phyloP scores from a whole-genome alignment of 768 basidiomycete species.

The Mycena haematopus region DNA sequence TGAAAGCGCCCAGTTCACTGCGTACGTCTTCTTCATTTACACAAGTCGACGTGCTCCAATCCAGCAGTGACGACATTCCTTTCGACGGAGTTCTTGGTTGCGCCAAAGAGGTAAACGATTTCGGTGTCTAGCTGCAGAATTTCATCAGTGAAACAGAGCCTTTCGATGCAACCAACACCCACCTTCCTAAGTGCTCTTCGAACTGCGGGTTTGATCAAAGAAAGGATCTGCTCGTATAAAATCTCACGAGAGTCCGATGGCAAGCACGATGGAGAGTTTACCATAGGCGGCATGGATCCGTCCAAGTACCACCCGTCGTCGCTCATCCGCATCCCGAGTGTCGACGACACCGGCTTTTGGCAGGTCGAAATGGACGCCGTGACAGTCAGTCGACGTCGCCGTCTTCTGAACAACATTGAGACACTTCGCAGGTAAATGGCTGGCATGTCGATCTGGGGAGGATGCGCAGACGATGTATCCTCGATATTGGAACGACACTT shows the following conservation, averaged over 20 bases:
- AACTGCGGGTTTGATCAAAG: conserved; percentile 50
- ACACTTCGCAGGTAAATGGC: conserved; percentile 46
- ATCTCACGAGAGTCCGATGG: conserved; percentile 66
- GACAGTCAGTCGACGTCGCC: conserved; percentile 30
- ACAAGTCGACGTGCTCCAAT: not conserved
- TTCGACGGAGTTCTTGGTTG: conserved; percentile 68
- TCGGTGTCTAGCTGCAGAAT: not conserved
- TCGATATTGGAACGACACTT: conserved; percentile 48
- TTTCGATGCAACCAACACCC: conserved; percentile 59
- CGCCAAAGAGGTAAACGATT: conserved; percentile 33
- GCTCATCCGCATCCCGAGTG: conserved; percentile 55
- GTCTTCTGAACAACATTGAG: not conserved
- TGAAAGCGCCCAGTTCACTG: conserved; percentile 62
- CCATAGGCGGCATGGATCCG: conserved; percentile 63
- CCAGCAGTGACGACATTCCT: conserved; percentile 38
- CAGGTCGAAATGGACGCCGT: conserved; percentile 59
- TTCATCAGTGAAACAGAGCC: conserved; percentile 36
- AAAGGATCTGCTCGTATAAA: conserved; percentile 71
- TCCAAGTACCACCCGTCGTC: conserved; percentile 57
- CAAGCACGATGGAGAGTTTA: conserved; percentile 64
- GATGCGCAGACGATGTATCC: conserved; percentile 58
- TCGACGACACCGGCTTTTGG: conserved; percentile 67
- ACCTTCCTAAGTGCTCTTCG: conserved; percentile 68
- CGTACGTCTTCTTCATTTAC: conserved; percentile 34
- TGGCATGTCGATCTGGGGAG: conserved; percentile 42